Evolutionary conservation across 1,139 yeast species (phyloP).

Genomic region (Saccharomyces hybrid): DNA sequence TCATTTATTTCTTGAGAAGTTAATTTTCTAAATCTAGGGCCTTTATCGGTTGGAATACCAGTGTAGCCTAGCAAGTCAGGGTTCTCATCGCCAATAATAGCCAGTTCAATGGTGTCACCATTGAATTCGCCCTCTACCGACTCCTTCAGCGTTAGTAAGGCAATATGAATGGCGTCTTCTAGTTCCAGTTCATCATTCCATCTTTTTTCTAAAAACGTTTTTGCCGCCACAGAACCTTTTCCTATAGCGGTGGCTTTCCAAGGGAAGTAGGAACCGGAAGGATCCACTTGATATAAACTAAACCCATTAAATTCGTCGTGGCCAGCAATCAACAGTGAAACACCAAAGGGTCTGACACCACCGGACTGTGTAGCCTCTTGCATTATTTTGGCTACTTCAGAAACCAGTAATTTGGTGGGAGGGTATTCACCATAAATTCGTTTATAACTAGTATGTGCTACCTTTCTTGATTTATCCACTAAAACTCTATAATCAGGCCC

Average conservation of each 20-base stretch:
- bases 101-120: conserved; percentile 92
- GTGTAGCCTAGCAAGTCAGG: conserved; percentile 75
- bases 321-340: conserved; percentile 89
- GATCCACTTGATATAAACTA: conserved; percentile 93
- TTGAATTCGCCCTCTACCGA: conserved; percentile 97
- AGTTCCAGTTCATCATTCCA: conserved; percentile 96
- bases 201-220: conserved; percentile 93
- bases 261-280: conserved; percentile 97
- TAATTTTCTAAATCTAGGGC: conserved; percentile 84
- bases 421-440: conserved; percentile 94
- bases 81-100: conserved; percentile 78
- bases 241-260: conserved; percentile 99
- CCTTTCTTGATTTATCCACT: conserved; percentile 87
- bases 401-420: conserved; percentile 88
- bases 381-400: conserved; percentile 92
- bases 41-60: conserved; percentile 67
- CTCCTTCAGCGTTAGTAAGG: conserved; percentile 87
- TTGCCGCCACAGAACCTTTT: conserved; percentile 87
- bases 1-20: conserved; percentile 90
- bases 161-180: conserved; percentile 97
- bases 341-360: conserved; percentile 57
- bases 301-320: conserved; percentile 76
- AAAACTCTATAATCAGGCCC: conserved; percentile 97
- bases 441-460: conserved; percentile 88
- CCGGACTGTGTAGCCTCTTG: conserved; percentile 98